Conservation (phyloP, 768 basidiomycete genomes). For the Chiua virens region DNA sequence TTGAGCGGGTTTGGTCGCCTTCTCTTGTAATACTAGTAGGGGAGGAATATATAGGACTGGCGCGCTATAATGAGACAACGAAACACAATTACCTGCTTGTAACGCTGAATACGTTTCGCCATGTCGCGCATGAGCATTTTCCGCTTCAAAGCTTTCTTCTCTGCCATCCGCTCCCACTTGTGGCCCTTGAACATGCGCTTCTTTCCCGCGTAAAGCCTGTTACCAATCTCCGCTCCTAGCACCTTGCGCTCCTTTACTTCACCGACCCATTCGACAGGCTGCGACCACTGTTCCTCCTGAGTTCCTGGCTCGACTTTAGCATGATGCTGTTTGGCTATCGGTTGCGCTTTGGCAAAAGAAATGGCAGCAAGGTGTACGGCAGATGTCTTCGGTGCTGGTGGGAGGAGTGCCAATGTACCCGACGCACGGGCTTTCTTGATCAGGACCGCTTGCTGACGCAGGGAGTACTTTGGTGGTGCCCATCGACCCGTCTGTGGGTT, state of each 20-base stretch:
- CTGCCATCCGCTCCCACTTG: slow-evolving; percentile 70
- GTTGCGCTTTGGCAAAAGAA: slow-evolving; percentile 16
- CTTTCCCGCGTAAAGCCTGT: slow-evolving; percentile 70
- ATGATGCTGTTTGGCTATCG: slow-evolving; percentile 4
- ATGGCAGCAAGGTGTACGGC: slow-evolving; percentile 24
- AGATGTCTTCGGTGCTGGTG: slow-evolving; percentile 62
- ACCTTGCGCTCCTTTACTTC: slow-evolving; percentile 39
- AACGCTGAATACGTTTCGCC: slow-evolving; percentile 61
- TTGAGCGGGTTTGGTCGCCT: slow-evolving; percentile 60
- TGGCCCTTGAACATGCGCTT: slow-evolving; percentile 94
- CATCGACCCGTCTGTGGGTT: slow-evolving; percentile 64
- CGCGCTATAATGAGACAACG: not conserved
- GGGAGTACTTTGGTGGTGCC: slow-evolving; percentile 68
- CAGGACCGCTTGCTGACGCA: slow-evolving; percentile 76
- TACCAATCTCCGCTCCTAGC: slow-evolving; percentile 54
- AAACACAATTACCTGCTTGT: slow-evolving; percentile 55
- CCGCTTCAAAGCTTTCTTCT: slow-evolving; percentile 46
- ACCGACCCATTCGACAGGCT: slow-evolving; percentile 42
- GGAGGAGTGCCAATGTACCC: slow-evolving; percentile 58
- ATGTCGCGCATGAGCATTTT: slow-evolving; percentile 67
- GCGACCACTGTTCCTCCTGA: slow-evolving; percentile 18
- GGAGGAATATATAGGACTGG: not conserved
- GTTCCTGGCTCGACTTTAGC: not conserved
- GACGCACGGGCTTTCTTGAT: slow-evolving; percentile 65
- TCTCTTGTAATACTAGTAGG: slow-evolving; percentile 30